Percentiles rank a stretch among this genome's conserved stretches.
These are phyloP conservation scores for Kodamaea kaohsiungensis DNA, from an alignment of 805 yeast species.

Conservation along the genomic window DNA sequence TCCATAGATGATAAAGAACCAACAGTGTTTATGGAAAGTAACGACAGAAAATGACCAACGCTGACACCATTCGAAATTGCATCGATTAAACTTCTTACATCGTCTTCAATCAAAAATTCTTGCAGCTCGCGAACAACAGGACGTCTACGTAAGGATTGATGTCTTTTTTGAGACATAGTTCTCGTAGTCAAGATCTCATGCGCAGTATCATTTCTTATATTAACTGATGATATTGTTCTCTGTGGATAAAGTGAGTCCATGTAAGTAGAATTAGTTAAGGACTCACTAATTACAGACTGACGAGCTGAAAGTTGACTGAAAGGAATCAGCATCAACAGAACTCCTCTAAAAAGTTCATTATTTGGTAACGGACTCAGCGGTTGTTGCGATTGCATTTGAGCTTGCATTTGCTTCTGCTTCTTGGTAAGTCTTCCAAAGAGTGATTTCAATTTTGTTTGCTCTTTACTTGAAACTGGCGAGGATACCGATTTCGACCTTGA, in stretches of 20 bases:
- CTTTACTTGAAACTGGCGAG: neutral
- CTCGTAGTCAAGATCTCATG: constrained; percentile 5
- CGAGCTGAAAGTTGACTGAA: neutral
- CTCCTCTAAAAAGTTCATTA: neutral
- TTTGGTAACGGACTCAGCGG: neutral
- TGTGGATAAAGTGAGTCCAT: constrained; percentile 6
- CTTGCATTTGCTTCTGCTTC: neutral
- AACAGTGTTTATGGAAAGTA: neutral
- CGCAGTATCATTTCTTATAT: constrained; percentile 5
- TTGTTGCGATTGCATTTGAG: neutral
- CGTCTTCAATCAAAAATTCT: neutral
- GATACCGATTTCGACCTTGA: neutral
- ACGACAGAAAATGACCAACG: neutral
- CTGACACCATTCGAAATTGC: constrained; percentile 5
- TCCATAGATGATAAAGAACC: neutral
- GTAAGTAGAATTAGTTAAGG: neutral
- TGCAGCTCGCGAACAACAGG: neutral
- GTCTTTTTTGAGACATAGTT: constrained; percentile 4
- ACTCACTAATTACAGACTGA: neutral
- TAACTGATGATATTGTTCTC: neutral
- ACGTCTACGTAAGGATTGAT: constrained; percentile 1
- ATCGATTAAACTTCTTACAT: constrained; percentile 4
- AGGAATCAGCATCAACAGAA: neutral
- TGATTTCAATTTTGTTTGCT: neutral
- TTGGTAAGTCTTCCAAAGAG: neutral